These are phyloP conservation scores for Lasiosphaeria hispida DNA, from an alignment of 495 filamentous ascomycete species.

Conservation along the genomic window DNA sequence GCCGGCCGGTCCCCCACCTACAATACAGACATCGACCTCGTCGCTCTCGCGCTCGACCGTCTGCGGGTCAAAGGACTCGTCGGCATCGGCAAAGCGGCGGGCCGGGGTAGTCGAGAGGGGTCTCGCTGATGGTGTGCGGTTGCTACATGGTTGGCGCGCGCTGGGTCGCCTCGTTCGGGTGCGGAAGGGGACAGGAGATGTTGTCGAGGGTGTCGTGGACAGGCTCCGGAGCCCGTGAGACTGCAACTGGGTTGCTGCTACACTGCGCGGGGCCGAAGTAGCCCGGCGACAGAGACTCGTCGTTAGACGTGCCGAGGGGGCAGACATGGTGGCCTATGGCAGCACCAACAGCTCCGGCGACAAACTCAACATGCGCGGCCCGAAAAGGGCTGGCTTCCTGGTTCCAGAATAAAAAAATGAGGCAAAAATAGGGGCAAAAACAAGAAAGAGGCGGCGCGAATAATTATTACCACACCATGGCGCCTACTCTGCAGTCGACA, in stretches of 20 bases:
- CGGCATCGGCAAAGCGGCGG: constrained; percentile 49
- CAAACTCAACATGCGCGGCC: no score
- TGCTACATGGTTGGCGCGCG: not conserved
- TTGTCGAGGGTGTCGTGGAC: constrained; percentile 13
- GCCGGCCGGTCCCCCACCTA: constrained; percentile 92
- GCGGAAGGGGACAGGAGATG: not conserved
- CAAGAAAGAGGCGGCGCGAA: no score
- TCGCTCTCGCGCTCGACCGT: constrained; percentile 82
- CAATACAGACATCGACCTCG: constrained; percentile 93
- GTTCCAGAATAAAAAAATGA: no score
- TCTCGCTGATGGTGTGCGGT: constrained; percentile 1
- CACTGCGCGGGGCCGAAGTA: constrained; percentile 7
- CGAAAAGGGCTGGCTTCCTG: no score
- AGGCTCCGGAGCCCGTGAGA: constrained; percentile 19
- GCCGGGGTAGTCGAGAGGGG: constrained; percentile 38
- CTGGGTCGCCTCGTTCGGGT: not conserved
- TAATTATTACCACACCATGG: no score
- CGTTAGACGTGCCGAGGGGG: constrained; percentile 28
- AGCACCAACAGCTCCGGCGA: no score
- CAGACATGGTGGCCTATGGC: constrained; percentile 19
- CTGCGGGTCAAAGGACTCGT: constrained; percentile 69
- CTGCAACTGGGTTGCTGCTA: constrained; percentile 13
- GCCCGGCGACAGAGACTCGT: constrained; percentile 30
- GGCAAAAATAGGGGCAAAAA: no score
- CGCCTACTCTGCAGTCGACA: no score